These are phyloP conservation scores for Malus hybrid DNA, from an alignment of 331 rosid genomes.

Conservation along the genomic window DNA sequence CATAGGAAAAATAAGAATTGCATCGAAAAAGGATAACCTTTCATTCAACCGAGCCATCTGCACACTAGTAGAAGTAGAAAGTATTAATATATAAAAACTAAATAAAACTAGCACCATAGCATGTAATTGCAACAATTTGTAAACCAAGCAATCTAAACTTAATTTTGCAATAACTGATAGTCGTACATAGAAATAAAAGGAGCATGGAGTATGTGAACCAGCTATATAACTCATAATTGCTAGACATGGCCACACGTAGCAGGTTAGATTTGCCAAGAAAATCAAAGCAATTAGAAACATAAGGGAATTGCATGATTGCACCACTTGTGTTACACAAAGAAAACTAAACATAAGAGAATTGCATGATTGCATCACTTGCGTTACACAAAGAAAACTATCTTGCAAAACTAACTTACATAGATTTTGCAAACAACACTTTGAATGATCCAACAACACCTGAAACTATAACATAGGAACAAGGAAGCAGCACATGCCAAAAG, in stretches of 20 bases:
- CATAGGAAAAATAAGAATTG: slow-evolving; percentile 98
- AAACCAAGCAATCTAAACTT: slow-evolving; percentile 7
- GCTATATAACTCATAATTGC: slow-evolving; percentile 51
- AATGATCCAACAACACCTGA: slow-evolving; percentile 96
- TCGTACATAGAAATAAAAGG: slow-evolving; percentile 85
- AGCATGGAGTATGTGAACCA: slow-evolving; percentile 93
- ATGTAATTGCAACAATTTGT: neutral
- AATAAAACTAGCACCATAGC: slow-evolving; percentile 12
- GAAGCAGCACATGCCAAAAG: slow-evolving; percentile 76
- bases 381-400: slow-evolving; percentile 10
- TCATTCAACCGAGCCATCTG: slow-evolving; percentile 98
- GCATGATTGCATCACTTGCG: neutral
- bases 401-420: slow-evolving; percentile 66
- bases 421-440: slow-evolving; percentile 94
- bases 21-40: slow-evolving; percentile 90
- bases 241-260: slow-evolving; percentile 77
- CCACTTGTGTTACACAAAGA: no score
- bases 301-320: no score
- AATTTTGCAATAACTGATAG: slow-evolving; percentile 28
- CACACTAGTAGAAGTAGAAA: slow-evolving; percentile 15
- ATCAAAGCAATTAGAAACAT: slow-evolving; percentile 14
- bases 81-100: neutral
- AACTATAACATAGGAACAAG: slow-evolving; percentile 90
- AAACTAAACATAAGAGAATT: no score
- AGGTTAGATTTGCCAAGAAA: slow-evolving; percentile 63